phyloP scores from a whole-genome alignment of 1,284 basidiomycete species.

The Neotropicomus parvogracilis region DNA sequence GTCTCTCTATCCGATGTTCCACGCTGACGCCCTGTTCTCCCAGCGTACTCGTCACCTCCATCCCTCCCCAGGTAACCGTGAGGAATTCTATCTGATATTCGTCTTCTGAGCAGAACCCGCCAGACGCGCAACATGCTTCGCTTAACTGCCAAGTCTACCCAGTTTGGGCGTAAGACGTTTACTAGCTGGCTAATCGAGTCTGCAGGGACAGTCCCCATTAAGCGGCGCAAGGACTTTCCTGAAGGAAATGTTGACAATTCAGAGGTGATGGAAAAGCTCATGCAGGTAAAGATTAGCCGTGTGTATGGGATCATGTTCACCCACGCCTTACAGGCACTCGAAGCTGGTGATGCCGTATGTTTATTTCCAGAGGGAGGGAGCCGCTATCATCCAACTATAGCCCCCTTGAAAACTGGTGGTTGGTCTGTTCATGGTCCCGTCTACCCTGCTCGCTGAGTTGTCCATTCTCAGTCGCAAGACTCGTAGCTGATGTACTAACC shows the following conservation, averaged over 20 bases:
- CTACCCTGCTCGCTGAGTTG: conserved; percentile 4
- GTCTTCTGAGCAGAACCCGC: conserved; percentile 7
- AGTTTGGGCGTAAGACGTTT: conserved; percentile 77
- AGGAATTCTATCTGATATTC: neutral
- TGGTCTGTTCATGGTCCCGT: conserved; percentile 15
- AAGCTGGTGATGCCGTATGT: conserved; percentile 75
- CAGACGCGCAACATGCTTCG: conserved; percentile 71
- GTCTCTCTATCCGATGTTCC: neutral
- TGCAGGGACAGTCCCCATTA: conserved; percentile 78
- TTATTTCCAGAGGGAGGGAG: conserved; percentile 83
- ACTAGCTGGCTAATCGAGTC: conserved; percentile 87
- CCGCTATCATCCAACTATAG: conserved; percentile 76
- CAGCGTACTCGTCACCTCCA: conserved; percentile 66
- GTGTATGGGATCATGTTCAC: neutral
- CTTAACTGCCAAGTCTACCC: conserved; percentile 80
- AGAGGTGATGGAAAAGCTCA: conserved; percentile 61
- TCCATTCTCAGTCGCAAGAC: conserved; percentile 58
- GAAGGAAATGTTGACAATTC: conserved; percentile 61
- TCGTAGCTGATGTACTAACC: conserved; percentile 76
- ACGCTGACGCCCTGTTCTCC: neutral
- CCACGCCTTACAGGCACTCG: conserved; percentile 53
- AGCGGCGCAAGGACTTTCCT: conserved; percentile 65
- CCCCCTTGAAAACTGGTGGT: conserved; percentile 84
- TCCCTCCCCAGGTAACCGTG: conserved; percentile 57
- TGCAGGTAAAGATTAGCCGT: conserved; percentile 45